phyloP scores from a whole-genome alignment of 2,329 filamentous ascomycete species.

The Aureobasidium pullulans region DNA sequence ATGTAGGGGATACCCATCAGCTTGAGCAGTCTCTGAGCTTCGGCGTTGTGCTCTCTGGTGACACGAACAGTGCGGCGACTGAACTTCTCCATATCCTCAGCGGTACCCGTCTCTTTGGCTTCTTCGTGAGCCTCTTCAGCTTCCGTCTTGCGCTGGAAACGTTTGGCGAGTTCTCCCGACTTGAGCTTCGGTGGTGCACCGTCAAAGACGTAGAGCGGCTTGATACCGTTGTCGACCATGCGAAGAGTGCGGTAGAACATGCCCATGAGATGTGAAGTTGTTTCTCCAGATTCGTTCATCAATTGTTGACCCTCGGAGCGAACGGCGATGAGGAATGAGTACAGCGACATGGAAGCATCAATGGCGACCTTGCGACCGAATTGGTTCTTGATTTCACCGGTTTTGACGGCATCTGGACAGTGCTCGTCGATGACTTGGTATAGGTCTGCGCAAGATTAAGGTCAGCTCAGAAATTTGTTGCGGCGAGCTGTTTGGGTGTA shows the following conservation, averaged over 20 bases:
- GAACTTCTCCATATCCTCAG: constrained; percentile 97
- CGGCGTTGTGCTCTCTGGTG: constrained; percentile 91
- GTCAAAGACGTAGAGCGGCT: constrained; percentile 96
- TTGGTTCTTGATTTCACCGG: constrained; percentile 97
- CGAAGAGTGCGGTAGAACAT: constrained; percentile 98
- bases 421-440: constrained; percentile 47
- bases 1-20: constrained; percentile 96
- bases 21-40: constrained; percentile 84
- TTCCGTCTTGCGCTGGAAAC: constrained; percentile 89
- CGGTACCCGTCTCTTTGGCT: constrained; percentile 93
- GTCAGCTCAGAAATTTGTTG: neutral
- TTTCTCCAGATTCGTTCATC: constrained; percentile 90
- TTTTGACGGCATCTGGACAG: constrained; percentile 90
- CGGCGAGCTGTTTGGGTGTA: neutral
- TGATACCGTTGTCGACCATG: constrained; percentile 98
- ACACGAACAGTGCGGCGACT: constrained; percentile 86
- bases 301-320: constrained; percentile 95
- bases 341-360: constrained; percentile 96
- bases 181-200: constrained; percentile 95
- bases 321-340: constrained; percentile 96
- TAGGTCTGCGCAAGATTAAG: constrained; percentile 26
- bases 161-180: constrained; percentile 91
- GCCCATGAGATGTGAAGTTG: constrained; percentile 96
- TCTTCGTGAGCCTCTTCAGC: constrained; percentile 86
- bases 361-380: constrained; percentile 98